Conservation (phyloP, 805 yeast species). For the Clavispora asparagi region DNA sequence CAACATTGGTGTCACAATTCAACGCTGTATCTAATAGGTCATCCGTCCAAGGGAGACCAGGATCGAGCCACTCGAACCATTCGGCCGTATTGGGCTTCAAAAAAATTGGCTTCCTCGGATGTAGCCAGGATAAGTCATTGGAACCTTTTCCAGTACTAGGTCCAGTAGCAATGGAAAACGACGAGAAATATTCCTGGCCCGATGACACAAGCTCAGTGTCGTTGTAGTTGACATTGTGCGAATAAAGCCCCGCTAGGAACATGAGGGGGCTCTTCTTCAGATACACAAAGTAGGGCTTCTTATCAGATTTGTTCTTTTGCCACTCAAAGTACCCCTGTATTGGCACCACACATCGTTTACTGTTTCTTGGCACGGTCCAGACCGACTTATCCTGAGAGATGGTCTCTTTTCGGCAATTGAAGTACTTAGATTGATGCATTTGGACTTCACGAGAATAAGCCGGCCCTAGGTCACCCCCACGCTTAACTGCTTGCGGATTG, state of each 20-base stretch:
- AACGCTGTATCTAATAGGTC: constrained; percentile 36
- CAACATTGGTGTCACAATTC: constrained; percentile 26
- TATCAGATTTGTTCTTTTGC: constrained; percentile 40
- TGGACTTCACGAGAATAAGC: constrained; percentile 28
- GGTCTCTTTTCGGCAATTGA: constrained; percentile 73
- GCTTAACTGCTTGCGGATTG: constrained; percentile 23
- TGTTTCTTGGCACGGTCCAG: constrained; percentile 51
- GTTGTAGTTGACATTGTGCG: constrained; percentile 30
- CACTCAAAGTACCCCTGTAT: constrained; percentile 87
- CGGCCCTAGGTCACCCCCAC: constrained; percentile 13
- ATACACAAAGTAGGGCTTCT: constrained; percentile 62
- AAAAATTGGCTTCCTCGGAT: constrained; percentile 73
- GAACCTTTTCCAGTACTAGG: constrained; percentile 46
- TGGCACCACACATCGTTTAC: constrained; percentile 68
- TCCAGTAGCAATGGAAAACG: constrained; percentile 70
- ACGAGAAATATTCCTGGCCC: constrained; percentile 28
- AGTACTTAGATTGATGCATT: constrained; percentile 42
- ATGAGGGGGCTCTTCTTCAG: constrained; percentile 48
- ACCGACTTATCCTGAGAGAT: constrained; percentile 41
- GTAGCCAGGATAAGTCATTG: constrained; percentile 59
- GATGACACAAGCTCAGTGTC: constrained; percentile 13
- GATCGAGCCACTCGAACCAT: constrained; percentile 63
- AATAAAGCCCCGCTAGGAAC: constrained; percentile 53
- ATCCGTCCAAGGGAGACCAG: constrained; percentile 33
- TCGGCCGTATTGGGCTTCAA: constrained; percentile 52